Conservation (phyloP, 129 eudicot genomes). For the Logfia minima region DNA sequence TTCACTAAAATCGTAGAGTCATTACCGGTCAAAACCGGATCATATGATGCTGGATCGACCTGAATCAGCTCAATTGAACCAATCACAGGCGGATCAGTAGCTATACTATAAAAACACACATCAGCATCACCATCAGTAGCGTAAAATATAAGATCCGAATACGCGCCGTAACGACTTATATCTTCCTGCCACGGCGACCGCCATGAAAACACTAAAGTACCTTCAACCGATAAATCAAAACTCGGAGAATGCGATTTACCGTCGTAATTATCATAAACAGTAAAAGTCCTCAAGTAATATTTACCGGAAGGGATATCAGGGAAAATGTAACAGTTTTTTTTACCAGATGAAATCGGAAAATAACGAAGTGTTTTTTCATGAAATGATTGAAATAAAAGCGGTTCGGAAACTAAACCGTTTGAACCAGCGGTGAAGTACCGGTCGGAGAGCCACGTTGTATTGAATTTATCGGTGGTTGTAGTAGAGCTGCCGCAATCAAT, state of each 20-base stretch:
- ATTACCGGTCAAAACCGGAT: slow-evolving; percentile 38
- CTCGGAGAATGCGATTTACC: slow-evolving; percentile 77
- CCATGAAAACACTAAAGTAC: slow-evolving; percentile 71
- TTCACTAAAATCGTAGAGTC: slow-evolving; percentile 58
- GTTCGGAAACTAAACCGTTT: slow-evolving; percentile 78
- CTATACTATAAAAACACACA: slow-evolving; percentile 86
- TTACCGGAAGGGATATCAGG: slow-evolving; percentile 54
- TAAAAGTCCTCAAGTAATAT: slow-evolving; percentile 64
- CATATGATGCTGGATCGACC: slow-evolving; percentile 67
- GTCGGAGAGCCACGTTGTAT: slow-evolving; percentile 86
- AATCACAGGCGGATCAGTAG: slow-evolving; percentile 87
- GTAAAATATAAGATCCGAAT: slow-evolving; percentile 71
- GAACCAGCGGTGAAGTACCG: slow-evolving; percentile 82
- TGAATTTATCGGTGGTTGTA: slow-evolving; percentile 59
- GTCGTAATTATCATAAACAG: slow-evolving; percentile 87
- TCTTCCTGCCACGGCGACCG: slow-evolving; percentile 84
- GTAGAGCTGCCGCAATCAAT: slow-evolving; percentile 85
- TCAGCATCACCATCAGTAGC: slow-evolving; percentile 54
- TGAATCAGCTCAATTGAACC: slow-evolving; percentile 66
- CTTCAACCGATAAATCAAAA: slow-evolving; percentile 77
- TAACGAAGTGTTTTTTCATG: slow-evolving; percentile 77
- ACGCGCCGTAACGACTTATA: slow-evolving; percentile 61
- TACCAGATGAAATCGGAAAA: slow-evolving; percentile 82
- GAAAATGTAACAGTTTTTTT: slow-evolving; percentile 85
- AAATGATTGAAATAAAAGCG: slow-evolving; percentile 58